phyloP scores from a whole-genome alignment of 495 filamentous ascomycete genomes.

The Xylaria sp. region DNA sequence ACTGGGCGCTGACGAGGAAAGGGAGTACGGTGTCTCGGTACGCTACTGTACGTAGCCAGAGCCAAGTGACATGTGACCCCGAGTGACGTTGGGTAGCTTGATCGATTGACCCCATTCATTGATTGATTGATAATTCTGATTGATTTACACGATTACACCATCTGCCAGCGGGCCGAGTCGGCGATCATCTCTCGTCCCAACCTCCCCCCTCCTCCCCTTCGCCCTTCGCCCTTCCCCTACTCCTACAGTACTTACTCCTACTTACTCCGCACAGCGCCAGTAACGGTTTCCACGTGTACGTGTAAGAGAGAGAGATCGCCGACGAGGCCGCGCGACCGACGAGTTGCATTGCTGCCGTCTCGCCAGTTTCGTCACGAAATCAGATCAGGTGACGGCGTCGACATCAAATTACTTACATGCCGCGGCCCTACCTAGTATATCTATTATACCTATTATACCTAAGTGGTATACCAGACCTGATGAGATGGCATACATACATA shows the following conservation, averaged over 20 bases:
- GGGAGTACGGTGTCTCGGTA: no score
- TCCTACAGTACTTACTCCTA: no score
- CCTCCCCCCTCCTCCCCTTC: not conserved
- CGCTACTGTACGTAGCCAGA: no score
- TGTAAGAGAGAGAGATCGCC: not conserved
- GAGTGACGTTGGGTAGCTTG: not conserved
- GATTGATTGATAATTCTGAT: no score
- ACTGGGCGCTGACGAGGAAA: not conserved
- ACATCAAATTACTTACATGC: slow-evolving; percentile 12
- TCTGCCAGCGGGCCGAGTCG: not conserved
- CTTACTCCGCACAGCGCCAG: not conserved
- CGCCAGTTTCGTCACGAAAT: not conserved
- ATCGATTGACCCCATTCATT: not conserved
- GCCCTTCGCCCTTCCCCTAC: no score
- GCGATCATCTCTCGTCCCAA: not conserved
- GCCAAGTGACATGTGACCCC: not conserved
- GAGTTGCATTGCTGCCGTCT: not conserved
- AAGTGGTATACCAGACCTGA: not conserved
- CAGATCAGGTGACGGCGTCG: slow-evolving; percentile 9
- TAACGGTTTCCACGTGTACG: not conserved
- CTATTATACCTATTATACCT: no score
- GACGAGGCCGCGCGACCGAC: not conserved
- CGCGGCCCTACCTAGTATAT: not conserved
- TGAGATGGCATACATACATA: not conserved
- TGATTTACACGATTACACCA: not conserved